Conservation (phyloP, 2,329 filamentous ascomycete species). For the Monosporascus sp. region DNA sequence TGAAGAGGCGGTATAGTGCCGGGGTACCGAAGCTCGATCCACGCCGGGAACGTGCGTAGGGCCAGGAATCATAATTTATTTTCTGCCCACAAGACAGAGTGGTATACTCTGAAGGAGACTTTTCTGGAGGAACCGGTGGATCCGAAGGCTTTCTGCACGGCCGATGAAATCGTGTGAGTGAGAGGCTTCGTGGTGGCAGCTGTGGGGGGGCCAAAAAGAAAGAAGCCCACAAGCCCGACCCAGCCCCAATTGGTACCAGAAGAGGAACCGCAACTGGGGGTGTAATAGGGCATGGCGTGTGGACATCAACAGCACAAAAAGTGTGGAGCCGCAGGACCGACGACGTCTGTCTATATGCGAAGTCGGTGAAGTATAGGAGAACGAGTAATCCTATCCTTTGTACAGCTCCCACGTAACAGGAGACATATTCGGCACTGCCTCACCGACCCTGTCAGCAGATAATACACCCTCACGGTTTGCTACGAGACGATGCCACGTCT, state of each 20-base stretch:
- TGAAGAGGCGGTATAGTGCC: constrained; percentile 27
- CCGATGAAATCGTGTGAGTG: not conserved
- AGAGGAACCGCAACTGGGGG: constrained; percentile 9
- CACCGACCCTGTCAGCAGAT: constrained; percentile 21
- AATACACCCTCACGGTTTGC: constrained; percentile 4
- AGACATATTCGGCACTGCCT: constrained; percentile 22
- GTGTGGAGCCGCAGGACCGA: constrained; percentile 23
- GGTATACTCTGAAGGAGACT: constrained; percentile 22
- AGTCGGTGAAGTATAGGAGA: constrained; percentile 27
- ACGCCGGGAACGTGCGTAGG: constrained; percentile 32
- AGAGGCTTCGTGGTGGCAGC: constrained; percentile 16
- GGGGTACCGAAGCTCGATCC: constrained; percentile 27
- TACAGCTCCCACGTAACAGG: constrained; percentile 2
- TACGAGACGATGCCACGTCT: not conserved
- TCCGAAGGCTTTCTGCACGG: constrained; percentile 11
- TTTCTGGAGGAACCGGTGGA: constrained; percentile 21
- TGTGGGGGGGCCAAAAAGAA: constrained; percentile 22
- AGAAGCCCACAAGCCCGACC: constrained; percentile 18
- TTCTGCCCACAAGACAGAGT: constrained; percentile 17
- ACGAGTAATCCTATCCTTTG: constrained; percentile 12
- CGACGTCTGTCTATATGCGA: constrained; percentile 25
- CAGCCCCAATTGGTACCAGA: constrained; percentile 17
- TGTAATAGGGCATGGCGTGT: constrained; percentile 14
- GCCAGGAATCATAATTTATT: constrained; percentile 17
- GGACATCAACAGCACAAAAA: constrained; percentile 22